Percentiles rank a stretch among this genome's conserved stretches.
These are phyloP conservation scores for Plectranthus barbatus DNA, from an alignment of 257 asterid genomes.

Conservation along the genomic window DNA sequence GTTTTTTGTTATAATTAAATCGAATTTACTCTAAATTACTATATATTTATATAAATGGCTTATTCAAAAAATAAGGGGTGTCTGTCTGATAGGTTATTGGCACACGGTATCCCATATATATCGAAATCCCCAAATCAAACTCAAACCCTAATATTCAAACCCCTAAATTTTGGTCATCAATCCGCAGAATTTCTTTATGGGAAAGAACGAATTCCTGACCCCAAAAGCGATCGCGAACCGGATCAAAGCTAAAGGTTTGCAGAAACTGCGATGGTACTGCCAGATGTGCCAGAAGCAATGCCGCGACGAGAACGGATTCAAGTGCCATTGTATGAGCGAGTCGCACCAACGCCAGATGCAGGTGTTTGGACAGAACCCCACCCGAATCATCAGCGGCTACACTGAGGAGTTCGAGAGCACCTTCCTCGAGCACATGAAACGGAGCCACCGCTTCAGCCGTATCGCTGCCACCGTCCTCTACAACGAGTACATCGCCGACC, in stretches of 20 bases:
- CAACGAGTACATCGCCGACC: conserved; percentile 79
- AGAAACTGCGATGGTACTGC: conserved; percentile 90
- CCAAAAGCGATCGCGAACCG: conserved; percentile 93
- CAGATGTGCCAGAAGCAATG: conserved; percentile 97
- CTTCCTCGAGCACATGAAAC: conserved; percentile 84
- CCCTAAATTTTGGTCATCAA: background rate
- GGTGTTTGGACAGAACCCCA: conserved; percentile 78
- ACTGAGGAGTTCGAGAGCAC: conserved; percentile 64
- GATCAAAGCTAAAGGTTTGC: conserved; percentile 77
- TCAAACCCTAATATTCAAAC: conserved; percentile 8
- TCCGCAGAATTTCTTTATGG: conserved; percentile 28
- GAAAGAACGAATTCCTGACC: conserved; percentile 79
- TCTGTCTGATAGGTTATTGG: no score
- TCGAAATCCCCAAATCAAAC: background rate
- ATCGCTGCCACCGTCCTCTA: conserved; percentile 91
- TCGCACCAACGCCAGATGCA: conserved; percentile 95
- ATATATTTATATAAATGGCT: no score
- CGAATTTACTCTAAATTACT: no score
- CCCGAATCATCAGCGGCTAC: conserved; percentile 62
- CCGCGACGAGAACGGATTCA: conserved; percentile 92
- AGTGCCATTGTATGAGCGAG: conserved; percentile 95
- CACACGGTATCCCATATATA: no score
- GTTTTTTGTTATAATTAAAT: no score
- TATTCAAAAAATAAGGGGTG: no score
- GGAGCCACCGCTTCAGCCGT: conserved; percentile 86